phyloP scores from a whole-genome alignment of 352 stramenopile species.

The Stramenopiles sp. region DNA sequence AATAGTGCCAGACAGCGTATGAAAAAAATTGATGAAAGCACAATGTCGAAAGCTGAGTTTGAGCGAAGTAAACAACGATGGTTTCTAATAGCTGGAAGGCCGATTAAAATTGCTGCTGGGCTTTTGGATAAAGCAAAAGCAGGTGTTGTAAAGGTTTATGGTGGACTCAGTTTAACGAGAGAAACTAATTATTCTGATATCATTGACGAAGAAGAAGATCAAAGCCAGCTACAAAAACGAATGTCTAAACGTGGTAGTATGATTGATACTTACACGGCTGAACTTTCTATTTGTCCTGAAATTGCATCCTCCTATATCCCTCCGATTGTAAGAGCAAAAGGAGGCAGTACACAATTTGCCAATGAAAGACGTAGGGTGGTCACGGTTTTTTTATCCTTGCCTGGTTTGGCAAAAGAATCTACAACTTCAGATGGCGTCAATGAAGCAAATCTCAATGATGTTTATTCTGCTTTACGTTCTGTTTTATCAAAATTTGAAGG shows the following conservation, averaged over 20 bases:
- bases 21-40: neutral
- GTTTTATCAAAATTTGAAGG: slow-evolving; percentile 15
- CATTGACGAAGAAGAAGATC: neutral
- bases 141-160: neutral
- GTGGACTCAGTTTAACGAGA: neutral
- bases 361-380: neutral
- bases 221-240: neutral
- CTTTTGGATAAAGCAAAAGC: neutral
- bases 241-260: neutral
- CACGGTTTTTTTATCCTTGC: neutral
- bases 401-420: neutral
- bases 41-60: neutral
- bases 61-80: neutral
- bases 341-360: neutral
- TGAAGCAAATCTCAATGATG: neutral
- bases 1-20: neutral
- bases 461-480: neutral
- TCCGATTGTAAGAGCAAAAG: neutral
- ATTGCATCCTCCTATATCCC: neutral
- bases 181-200: neutral
- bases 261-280: neutral
- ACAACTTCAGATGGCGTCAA: neutral
- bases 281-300: neutral
- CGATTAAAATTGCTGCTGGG: neutral
- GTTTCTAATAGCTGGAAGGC: neutral